Conservation (phyloP, 1,139 yeast species). For the Yamadazyma spencermartinsiae region DNA sequence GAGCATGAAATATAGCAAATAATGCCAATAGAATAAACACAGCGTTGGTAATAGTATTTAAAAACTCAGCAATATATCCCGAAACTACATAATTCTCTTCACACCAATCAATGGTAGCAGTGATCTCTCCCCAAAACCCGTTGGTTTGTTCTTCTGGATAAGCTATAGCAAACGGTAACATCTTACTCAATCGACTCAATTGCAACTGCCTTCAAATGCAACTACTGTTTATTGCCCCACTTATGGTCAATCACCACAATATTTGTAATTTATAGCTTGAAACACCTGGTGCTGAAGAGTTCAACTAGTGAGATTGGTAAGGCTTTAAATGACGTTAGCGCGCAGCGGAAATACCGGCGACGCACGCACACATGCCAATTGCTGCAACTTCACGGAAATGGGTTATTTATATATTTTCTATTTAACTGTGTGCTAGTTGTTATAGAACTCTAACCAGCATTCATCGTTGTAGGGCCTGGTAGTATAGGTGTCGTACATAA, state of each 20-base stretch:
- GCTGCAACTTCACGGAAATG: no score
- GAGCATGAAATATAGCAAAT: conserved; percentile 65
- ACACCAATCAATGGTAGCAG: conserved; percentile 92
- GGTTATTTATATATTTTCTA: background rate
- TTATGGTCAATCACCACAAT: no score
- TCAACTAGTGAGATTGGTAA: no score
- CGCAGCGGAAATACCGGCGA: no score
- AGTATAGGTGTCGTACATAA: conserved; percentile 54
- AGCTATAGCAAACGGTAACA: conserved; percentile 50
- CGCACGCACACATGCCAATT: no score
- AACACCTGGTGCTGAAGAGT: no score
- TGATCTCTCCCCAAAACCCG: conserved; percentile 52
- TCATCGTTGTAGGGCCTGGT: conserved; percentile 51
- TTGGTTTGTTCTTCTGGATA: conserved; percentile 44
- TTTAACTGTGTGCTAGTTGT: conserved; percentile 7
- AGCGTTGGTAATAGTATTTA: conserved; percentile 78
- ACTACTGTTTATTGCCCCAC: background rate
- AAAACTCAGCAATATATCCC: conserved; percentile 82
- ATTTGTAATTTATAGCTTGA: no score
- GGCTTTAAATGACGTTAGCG: no score
- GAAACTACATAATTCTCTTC: conserved; percentile 91
- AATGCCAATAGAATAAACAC: conserved; percentile 66
- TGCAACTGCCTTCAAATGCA: background rate
- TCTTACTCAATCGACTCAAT: conserved; percentile 10
- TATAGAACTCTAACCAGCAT: conserved; percentile 50